Conservation (phyloP, 805 yeast genomes). For the Candida oleophila region DNA sequence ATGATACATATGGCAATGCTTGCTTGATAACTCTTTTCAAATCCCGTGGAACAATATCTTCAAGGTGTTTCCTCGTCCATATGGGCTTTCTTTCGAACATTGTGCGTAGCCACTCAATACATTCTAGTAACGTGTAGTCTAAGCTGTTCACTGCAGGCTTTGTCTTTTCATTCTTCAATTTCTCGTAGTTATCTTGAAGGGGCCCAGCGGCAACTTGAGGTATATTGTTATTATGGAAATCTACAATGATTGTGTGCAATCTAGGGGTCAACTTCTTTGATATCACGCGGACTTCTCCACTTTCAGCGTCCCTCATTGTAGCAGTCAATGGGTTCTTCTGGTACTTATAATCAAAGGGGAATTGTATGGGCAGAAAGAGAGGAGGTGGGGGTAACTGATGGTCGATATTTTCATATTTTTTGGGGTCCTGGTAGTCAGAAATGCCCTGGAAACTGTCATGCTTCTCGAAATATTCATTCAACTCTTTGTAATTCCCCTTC, state of each 20-base stretch:
- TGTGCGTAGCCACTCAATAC: slow-evolving; percentile 41
- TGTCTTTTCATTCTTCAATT: slow-evolving; percentile 18
- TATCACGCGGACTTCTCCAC: slow-evolving; percentile 57
- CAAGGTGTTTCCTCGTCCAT: slow-evolving; percentile 79
- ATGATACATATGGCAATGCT: slow-evolving; percentile 84
- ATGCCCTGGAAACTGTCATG: slow-evolving; percentile 23
- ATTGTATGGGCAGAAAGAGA: slow-evolving; percentile 67
- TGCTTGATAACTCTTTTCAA: slow-evolving; percentile 53
- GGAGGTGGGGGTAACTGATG: slow-evolving; percentile 85
- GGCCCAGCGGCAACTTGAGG: slow-evolving; percentile 54
- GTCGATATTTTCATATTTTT: slow-evolving; percentile 31
- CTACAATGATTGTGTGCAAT: slow-evolving; percentile 53
- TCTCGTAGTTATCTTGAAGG: slow-evolving; percentile 34
- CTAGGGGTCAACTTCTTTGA: slow-evolving; percentile 45
- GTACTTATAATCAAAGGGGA: slow-evolving; percentile 78
- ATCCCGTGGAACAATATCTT: slow-evolving; percentile 50
- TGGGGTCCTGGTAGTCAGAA: slow-evolving; percentile 25
- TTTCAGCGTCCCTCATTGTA: slow-evolving; percentile 50
- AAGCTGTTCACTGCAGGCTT: slow-evolving; percentile 36
- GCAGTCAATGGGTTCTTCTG: slow-evolving; percentile 63
- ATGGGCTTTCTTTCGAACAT: slow-evolving; percentile 74
- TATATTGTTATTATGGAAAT: slow-evolving; percentile 41
- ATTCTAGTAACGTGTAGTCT: slow-evolving; percentile 35
- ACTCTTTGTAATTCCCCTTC: slow-evolving; percentile 19
- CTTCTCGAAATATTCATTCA: slow-evolving; percentile 23